phyloP scores from a whole-genome alignment of 257 asterid species.

The Primulina eburnea region DNA sequence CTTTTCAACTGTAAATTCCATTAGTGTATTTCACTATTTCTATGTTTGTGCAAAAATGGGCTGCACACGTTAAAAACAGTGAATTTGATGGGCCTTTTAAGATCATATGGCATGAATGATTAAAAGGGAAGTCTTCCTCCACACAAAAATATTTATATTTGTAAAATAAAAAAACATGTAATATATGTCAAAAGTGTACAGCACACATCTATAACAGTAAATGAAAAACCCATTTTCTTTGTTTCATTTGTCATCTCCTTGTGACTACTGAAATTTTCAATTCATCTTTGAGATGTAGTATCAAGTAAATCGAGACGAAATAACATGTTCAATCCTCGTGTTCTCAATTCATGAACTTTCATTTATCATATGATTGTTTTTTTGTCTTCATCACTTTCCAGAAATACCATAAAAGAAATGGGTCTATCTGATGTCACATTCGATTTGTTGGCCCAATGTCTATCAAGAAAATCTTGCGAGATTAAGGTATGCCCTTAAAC shows the following conservation, averaged over 20 bases:
- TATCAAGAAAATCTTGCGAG: conserved; percentile 67
- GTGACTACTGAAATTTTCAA: neutral
- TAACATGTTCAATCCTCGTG: neutral
- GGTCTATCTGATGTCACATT: conserved; percentile 62
- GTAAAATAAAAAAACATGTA: neutral
- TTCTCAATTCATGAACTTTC: conserved; percentile 6
- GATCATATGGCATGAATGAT: neutral
- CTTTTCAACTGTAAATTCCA: neutral
- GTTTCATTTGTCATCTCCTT: neutral
- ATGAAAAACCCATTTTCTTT: neutral
- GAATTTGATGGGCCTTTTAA: neutral
- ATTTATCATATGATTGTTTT: conserved; percentile 1
- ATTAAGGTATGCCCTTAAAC: conserved; percentile 59
- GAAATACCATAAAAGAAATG: conserved; percentile 51
- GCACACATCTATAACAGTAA: neutral
- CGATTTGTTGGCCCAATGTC: conserved; percentile 62
- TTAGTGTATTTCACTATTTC: neutral
- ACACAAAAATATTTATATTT: neutral
- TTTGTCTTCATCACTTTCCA: conserved; percentile 29
- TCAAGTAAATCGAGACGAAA: neutral
- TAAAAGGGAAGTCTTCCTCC: neutral
- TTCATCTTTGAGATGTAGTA: neutral
- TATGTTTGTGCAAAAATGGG: neutral
- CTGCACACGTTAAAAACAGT: neutral
- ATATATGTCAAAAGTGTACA: neutral